Evolutionary conservation across 2,329 filamentous ascomycete species (phyloP), one percentile per base, ranked within the genome.

Genomic region (Phialocephala sp.): DNA sequence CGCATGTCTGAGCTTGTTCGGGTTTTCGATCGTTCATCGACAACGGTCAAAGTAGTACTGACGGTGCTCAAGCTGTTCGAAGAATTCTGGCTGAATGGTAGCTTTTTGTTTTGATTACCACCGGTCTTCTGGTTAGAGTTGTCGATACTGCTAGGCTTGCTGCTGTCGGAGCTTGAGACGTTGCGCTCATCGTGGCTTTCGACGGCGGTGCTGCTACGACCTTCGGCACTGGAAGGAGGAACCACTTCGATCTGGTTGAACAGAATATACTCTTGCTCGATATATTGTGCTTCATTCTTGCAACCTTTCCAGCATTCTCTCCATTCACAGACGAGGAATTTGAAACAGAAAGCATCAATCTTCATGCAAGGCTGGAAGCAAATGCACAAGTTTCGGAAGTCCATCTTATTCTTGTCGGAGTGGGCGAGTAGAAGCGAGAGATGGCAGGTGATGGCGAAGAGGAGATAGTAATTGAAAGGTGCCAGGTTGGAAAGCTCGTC

Each of bases 341-440:
- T 93, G 84, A 98, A 98, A 77, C 93, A 96, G 77, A 94, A 96
- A 0, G 90, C 90, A 74, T 98, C 94, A 66, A 98, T 95, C 80
- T 94, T 97, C 87, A 98, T 93, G 78, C 93, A 97, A 3, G 94
- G 94, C 78, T 97, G 93, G 79, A 97, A 97, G 81, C 94, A 98
- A 72, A 97, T 97, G 80, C 93, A 97, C 27, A 98, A 83, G 71
- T 97, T 97, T 75, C 92, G 89, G 76, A 94, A 97, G 76, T 97
- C 93, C 94, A 98, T 98, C 82, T 97, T 97, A 85, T 97, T 98
- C 82, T 94, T 94, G 70, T 96, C 92, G 27, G 93, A 91, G 77
- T 97, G 94, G 1, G 92, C 93, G 72, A 97, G 89, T 11, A 98
- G 85, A 32, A 97, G 85, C 73, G 93, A 97, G 58, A 98, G 88